A percentile compares a stretch with the other conserved stretches of the same genome.
These are phyloP conservation scores for Gossypium gossypioides DNA, from an alignment of 441 rosid species.

Conservation along the genomic window DNA sequence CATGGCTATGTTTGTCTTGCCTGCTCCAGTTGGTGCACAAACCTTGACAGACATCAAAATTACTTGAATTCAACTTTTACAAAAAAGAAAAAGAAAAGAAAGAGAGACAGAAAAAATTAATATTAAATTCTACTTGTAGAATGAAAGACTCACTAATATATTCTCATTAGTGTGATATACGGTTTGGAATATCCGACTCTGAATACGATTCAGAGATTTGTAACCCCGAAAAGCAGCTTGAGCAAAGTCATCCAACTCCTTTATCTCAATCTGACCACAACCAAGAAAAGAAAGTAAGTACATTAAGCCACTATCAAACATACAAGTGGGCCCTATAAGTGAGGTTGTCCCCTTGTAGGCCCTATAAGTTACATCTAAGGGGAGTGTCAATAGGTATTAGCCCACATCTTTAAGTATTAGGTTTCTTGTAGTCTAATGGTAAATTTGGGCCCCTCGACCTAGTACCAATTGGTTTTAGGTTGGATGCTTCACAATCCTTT, in stretches of 20 bases:
- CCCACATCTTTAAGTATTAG: not conserved
- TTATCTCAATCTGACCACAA: conserved; percentile 72
- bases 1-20: conserved; percentile 97
- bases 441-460: too few relatives aligned
- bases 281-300: not conserved
- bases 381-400: not conserved
- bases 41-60: conserved; percentile 50
- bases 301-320: not conserved
- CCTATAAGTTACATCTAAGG: not conserved
- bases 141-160: conserved; percentile 56
- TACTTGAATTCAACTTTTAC: conserved; percentile 18
- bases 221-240: conserved; percentile 97
- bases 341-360: not conserved
- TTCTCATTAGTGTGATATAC: conserved; percentile 88
- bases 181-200: conserved; percentile 82
- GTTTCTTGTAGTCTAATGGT: not conserved
- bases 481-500: not conserved
- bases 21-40: conserved; percentile 99
- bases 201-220: conserved; percentile 84
- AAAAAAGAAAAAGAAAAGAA: not conserved
- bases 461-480: too few relatives aligned
- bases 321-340: not conserved
- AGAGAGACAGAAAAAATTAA: not conserved
- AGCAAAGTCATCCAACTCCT: conserved; percentile 83
- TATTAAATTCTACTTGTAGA: conserved; percentile 11